Percentiles rank a stretch among this genome's conserved stretches.
phyloP scores from a whole-genome alignment of 352 stramenopile genomes.

The Peronospora belbahrii region DNA sequence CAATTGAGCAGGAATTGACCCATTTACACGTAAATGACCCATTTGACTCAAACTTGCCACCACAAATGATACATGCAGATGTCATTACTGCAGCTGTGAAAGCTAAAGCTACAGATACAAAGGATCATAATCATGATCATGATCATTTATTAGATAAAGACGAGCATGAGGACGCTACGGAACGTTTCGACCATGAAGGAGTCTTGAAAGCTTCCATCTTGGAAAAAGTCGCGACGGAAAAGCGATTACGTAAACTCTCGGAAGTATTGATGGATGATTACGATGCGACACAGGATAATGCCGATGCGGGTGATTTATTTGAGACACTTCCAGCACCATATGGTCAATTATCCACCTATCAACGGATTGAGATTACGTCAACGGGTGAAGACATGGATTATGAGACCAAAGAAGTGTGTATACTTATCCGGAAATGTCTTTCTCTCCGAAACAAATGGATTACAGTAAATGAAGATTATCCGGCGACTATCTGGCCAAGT shows the following conservation, averaged over 20 bases:
- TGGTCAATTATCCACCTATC: conserved; percentile 52
- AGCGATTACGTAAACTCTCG: conserved; percentile 53
- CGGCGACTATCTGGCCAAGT: too few species aligned
- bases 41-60: conserved; percentile 4
- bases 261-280: conserved; percentile 24
- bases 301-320: conserved; percentile 43
- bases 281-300: conserved; percentile 19
- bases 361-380: conserved; percentile 74
- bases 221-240: conserved; percentile 67
- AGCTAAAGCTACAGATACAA: conserved; percentile 14
- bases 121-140: too few species aligned
- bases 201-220: conserved; percentile 69
- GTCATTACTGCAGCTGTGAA: conserved; percentile 18
- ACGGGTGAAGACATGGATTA: conserved; percentile 54
- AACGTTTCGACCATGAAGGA: conserved; percentile 46
- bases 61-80: conserved; percentile 24
- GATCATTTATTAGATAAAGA: too few species aligned
- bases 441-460: conserved; percentile 68
- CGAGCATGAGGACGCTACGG: conserved; percentile 13
- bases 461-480: conserved; percentile 39
- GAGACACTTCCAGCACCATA: conserved; percentile 77
- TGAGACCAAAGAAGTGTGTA: conserved; percentile 72
- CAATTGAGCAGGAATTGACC: too few species aligned
- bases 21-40: conserved; percentile 5
- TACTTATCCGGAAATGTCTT: conserved; percentile 75